Evolutionary conservation across 1,139 yeast species (phyloP).

Genomic region (Citeromyces hawaiiensis): DNA sequence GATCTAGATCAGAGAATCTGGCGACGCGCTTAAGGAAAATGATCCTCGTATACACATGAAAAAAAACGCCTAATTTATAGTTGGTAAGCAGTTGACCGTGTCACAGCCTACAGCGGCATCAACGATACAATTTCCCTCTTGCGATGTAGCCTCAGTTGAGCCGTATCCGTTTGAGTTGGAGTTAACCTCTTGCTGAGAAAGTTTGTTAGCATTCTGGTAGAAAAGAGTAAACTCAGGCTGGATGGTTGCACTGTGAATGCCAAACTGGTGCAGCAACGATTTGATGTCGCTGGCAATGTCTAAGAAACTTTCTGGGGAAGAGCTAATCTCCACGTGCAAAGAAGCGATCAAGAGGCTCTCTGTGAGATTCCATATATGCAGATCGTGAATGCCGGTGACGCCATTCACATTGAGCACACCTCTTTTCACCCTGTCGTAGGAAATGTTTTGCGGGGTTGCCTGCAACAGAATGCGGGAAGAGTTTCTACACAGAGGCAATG

Average conservation of each 20-base stretch:
- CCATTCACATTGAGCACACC: constrained; percentile 58
- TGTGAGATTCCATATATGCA: constrained; percentile 93
- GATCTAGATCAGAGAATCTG: too few relatives aligned
- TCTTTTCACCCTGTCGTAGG: constrained; percentile 60
- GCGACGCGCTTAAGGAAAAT: too few relatives aligned
- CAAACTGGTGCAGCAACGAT: constrained; percentile 67
- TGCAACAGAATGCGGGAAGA: constrained; percentile 83
- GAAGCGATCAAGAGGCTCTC: constrained; percentile 85
- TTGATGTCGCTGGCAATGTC: constrained; percentile 68
- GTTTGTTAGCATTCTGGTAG: constrained; percentile 13
- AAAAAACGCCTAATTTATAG: too few relatives aligned
- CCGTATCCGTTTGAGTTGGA: neutral
- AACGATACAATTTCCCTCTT: constrained; percentile 19
- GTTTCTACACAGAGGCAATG: constrained; percentile 78
- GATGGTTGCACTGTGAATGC: constrained; percentile 87
- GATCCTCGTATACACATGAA: too few relatives aligned
- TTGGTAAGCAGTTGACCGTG: constrained; percentile 22
- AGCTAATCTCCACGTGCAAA: constrained; percentile 66
- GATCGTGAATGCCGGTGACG: constrained; percentile 80
- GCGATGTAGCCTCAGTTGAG: neutral
- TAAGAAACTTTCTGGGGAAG: constrained; percentile 52
- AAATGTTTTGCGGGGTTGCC: constrained; percentile 78
- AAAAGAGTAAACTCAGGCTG: constrained; percentile 65
- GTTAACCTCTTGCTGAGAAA: constrained; percentile 9
- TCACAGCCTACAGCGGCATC: constrained; percentile 34